These are phyloP conservation scores for Trichoderma semiorbis DNA, from an alignment of 2,329 filamentous ascomycete species.

Conservation along the genomic window DNA sequence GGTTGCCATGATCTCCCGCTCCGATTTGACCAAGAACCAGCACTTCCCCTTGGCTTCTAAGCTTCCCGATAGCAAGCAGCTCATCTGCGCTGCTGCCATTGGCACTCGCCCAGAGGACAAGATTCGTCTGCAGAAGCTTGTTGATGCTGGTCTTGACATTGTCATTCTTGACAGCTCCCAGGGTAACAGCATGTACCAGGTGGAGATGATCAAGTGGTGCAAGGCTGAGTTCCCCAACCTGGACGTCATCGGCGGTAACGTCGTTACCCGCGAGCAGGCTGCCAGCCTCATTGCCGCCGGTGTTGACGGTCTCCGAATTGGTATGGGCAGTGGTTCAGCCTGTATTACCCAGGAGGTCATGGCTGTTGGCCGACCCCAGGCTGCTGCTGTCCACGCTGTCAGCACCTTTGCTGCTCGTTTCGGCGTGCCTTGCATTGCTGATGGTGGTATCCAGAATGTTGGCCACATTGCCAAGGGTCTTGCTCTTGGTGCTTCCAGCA, in stretches of 20 bases:
- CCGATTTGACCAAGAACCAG: conserved; percentile 97
- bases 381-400: conserved; percentile 87
- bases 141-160: conserved; percentile 92
- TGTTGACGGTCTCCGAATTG: conserved; percentile 93
- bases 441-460: conserved; percentile 96
- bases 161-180: conserved; percentile 95
- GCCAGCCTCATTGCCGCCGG: conserved; percentile 88
- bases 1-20: conserved; percentile 87
- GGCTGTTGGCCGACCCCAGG: conserved; percentile 95
- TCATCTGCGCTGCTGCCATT: conserved; percentile 91
- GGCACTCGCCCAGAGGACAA: conserved; percentile 95
- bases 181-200: conserved; percentile 97
- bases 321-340: conserved; percentile 96
- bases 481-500: conserved; percentile 85
- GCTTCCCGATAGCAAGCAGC: conserved; percentile 93
- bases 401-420: conserved; percentile 86
- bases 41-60: conserved; percentile 96
- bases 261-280: conserved; percentile 95
- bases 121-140: conserved; percentile 76
- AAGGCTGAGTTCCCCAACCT: conserved; percentile 81
- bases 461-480: conserved; percentile 99
- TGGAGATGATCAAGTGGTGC: conserved; percentile 96
- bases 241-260: conserved; percentile 97
- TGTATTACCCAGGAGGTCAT: conserved; percentile 99
- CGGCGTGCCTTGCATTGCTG: conserved; percentile 95